These are phyloP conservation scores for Emmonsia crescens DNA, from an alignment of 2,329 filamentous ascomycete genomes.

Conservation along the genomic window DNA sequence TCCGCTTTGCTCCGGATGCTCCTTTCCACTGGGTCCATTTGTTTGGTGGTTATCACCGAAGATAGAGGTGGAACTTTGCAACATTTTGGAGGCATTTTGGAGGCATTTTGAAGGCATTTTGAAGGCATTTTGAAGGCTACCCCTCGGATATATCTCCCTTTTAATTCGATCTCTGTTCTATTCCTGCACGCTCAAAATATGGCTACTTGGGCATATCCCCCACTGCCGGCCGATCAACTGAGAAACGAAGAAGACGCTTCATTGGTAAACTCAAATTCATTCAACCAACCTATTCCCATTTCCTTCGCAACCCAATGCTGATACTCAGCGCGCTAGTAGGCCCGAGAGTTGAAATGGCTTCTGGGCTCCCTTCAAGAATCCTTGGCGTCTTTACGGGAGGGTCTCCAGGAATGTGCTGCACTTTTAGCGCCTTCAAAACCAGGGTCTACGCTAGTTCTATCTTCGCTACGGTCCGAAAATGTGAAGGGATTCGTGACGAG, in stretches of 20 bases:
- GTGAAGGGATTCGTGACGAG: slow-evolving; percentile 90
- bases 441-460: slow-evolving; percentile 80
- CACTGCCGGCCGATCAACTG: slow-evolving; percentile 42
- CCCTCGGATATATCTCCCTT: background rate
- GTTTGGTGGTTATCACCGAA: background rate
- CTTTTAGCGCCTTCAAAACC: slow-evolving; percentile 75
- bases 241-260: slow-evolving; percentile 43
- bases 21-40: background rate
- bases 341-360: slow-evolving; percentile 54
- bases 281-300: background rate
- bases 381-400: slow-evolving; percentile 51
- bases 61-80: no score
- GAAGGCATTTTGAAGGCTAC: no score
- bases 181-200: slow-evolving; percentile 26
- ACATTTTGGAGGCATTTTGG: no score
- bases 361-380: slow-evolving; percentile 51
- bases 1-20: background rate
- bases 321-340: slow-evolving; percentile 23
- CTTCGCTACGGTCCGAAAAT: slow-evolving; percentile 72
- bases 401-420: slow-evolving; percentile 78
- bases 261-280: slow-evolving; percentile 30
- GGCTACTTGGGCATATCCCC: slow-evolving; percentile 53
- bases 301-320: background rate
- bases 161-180: background rate
- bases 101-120: no score